Percentiles rank a stretch among this genome's conserved stretches.
These are phyloP conservation scores for Phaffia tasmanica DNA, from an alignment of 768 basidiomycete species.

Conservation along the genomic window DNA sequence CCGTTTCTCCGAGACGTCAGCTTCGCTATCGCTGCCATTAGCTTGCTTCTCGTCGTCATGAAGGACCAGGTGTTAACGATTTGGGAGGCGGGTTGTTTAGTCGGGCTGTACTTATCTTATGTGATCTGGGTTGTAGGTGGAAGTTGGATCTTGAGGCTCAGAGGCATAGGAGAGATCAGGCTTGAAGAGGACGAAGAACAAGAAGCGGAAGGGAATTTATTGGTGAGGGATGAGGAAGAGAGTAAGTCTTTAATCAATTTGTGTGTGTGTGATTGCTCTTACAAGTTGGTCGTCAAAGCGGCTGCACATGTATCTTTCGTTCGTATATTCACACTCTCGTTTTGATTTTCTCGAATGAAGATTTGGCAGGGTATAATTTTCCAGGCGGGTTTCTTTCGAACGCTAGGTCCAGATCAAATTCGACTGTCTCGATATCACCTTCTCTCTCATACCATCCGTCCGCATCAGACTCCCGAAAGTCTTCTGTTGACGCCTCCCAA, in stretches of 20 bases:
- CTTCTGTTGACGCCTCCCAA: neutral
- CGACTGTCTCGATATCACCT: neutral
- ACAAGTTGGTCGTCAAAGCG: neutral
- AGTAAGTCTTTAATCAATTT: neutral
- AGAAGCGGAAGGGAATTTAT: constrained; percentile 44
- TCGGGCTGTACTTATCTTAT: constrained; percentile 65
- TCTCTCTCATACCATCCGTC: neutral
- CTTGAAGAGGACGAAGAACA: constrained; percentile 48
- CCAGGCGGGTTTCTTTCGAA: neutral
- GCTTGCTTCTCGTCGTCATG: constrained; percentile 63
- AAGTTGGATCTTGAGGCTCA: constrained; percentile 44
- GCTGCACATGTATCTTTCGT: neutral
- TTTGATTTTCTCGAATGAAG: neutral
- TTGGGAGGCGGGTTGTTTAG: constrained; percentile 63
- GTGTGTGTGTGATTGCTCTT: too few relatives aligned
- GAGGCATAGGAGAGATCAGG: constrained; percentile 43
- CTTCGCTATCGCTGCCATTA: constrained; percentile 78
- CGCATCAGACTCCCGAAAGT: neutral
- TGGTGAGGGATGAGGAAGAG: neutral
- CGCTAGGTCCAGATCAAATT: neutral
- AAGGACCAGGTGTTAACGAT: constrained; percentile 59
- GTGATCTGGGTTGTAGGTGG: constrained; percentile 62
- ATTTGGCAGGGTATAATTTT: neutral
- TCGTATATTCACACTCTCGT: neutral
- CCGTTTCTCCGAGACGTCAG: constrained; percentile 89